These are phyloP conservation scores for Skeletonema grethae DNA, from an alignment of 108 stramenopile species.

Conservation along the genomic window DNA sequence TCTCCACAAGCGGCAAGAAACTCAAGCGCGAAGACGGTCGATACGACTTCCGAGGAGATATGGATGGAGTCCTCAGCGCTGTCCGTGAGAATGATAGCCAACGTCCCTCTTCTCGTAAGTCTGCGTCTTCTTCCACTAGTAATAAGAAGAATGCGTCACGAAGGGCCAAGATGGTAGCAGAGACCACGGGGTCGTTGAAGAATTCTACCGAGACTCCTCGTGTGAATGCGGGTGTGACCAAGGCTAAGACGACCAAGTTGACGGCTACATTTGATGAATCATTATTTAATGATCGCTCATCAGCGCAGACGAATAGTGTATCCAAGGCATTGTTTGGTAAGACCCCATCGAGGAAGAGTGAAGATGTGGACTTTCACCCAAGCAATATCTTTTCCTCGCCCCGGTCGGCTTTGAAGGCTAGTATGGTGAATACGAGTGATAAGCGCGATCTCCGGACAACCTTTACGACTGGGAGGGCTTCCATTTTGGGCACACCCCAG, in stretches of 20 bases:
- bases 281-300: slow-evolving; percentile 13
- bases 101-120: slow-evolving; percentile 9
- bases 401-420: slow-evolving; percentile 12
- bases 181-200: neutral
- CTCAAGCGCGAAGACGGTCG: slow-evolving; percentile 62
- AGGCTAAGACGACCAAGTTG: neutral
- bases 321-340: slow-evolving; percentile 16
- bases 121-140: neutral
- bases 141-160: neutral
- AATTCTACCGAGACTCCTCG: slow-evolving; percentile 10
- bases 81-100: slow-evolving; percentile 55
- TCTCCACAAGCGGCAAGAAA: slow-evolving; percentile 30
- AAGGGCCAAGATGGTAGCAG: neutral
- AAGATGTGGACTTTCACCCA: slow-evolving; percentile 3
- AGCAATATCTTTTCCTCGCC: slow-evolving; percentile 39
- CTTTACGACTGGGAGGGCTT: slow-evolving; percentile 32
- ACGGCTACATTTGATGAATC: slow-evolving; percentile 23
- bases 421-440: slow-evolving; percentile 8
- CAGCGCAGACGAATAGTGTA: slow-evolving; percentile 17
- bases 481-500: slow-evolving; percentile 39
- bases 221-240: neutral
- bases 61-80: slow-evolving; percentile 80
- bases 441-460: slow-evolving; percentile 29
- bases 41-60: slow-evolving; percentile 85
- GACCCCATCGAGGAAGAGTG: slow-evolving; percentile 16